phyloP scores from a whole-genome alignment of 176 grass and related monocot species.

The Olyra latifolia region DNA sequence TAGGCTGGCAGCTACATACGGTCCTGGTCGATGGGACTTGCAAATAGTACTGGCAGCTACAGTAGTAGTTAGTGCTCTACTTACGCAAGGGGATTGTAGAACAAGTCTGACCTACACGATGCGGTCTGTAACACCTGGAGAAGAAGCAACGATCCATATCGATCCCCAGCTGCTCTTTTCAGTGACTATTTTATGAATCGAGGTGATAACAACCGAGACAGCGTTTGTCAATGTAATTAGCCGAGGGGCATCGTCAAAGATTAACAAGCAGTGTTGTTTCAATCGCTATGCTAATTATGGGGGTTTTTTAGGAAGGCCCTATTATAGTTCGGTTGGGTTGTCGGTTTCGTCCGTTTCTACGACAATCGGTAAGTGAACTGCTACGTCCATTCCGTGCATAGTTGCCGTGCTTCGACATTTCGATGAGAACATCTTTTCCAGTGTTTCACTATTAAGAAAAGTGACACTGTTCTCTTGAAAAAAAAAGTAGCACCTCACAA shows the following conservation, averaged over 20 bases:
- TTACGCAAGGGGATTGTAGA: background rate
- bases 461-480: too few relatives aligned
- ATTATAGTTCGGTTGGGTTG: background rate
- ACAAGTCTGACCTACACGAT: background rate
- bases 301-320: background rate
- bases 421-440: background rate
- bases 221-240: background rate
- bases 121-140: background rate
- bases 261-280: background rate
- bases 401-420: background rate
- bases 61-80: background rate
- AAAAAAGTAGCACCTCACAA: too few relatives aligned
- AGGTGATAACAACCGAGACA: conserved; percentile 12
- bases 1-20: background rate
- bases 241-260: background rate
- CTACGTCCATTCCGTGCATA: background rate
- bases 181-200: background rate
- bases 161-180: background rate
- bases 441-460: too few relatives aligned
- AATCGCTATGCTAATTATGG: background rate
- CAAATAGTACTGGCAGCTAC: background rate
- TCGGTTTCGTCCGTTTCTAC: background rate
- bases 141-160: background rate
- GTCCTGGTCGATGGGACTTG: background rate
- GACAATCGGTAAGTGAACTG: background rate